phyloP scores from a whole-genome alignment of 331 rosid species.

The Acacia concinna region DNA sequence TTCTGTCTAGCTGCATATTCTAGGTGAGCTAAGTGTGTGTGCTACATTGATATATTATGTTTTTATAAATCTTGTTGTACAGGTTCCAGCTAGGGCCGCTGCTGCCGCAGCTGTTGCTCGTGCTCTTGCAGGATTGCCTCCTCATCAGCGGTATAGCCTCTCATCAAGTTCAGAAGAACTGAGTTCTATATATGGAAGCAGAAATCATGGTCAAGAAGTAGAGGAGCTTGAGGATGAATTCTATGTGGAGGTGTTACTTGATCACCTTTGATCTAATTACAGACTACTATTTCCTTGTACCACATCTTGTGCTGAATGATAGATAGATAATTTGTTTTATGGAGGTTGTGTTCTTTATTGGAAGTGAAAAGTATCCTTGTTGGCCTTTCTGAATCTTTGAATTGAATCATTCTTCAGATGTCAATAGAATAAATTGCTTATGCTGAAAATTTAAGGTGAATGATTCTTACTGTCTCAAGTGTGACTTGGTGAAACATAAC shows the following conservation, averaged over 20 bases:
- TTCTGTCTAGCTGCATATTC: neutral
- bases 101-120: constrained; percentile 99
- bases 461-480: neutral
- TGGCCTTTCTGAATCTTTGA: constrained; percentile 26
- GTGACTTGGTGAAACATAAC: neutral
- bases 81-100: constrained; percentile 98
- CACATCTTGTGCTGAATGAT: constrained; percentile 23
- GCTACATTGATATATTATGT: constrained; percentile 30
- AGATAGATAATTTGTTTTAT: constrained; percentile 21
- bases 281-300: constrained; percentile 37
- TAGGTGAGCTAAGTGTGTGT: neutral
- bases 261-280: constrained; percentile 37
- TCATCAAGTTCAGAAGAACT: constrained; percentile 92
- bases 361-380: constrained; percentile 13
- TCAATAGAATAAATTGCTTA: neutral
- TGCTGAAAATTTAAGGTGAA: constrained; percentile 26
- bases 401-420: constrained; percentile 16
- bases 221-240: constrained; percentile 90
- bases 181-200: constrained; percentile 86
- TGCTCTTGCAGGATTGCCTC: constrained; percentile 97
- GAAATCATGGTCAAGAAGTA: constrained; percentile 54
- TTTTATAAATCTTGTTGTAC: constrained; percentile 40
- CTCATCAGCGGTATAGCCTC: constrained; percentile 78
- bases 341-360: constrained; percentile 22
- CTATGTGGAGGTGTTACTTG: constrained; percentile 85